A percentile compares a stretch with the other conserved stretches of the same genome.
Conservation (phyloP, 306 rosid genomes). For the Cercis canadensis region DNA sequence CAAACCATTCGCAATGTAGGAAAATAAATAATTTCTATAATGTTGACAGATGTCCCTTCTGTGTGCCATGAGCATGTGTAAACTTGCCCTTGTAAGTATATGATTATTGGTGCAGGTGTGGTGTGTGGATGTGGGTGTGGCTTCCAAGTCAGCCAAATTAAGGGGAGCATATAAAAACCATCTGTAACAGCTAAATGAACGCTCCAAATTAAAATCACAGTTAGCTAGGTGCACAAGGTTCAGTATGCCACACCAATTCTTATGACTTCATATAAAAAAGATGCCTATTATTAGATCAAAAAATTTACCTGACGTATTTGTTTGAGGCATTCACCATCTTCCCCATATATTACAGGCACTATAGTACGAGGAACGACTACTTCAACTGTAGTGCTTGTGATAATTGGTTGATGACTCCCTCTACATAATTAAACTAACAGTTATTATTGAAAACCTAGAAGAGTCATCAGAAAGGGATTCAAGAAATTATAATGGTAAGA, state of each 20-base stretch:
- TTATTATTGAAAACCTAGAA: slow-evolving; percentile 16
- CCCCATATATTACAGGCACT: slow-evolving; percentile 85
- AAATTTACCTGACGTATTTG: slow-evolving; percentile 85
- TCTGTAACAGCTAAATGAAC: slow-evolving; percentile 17
- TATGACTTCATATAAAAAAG: background rate
- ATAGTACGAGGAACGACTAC: slow-evolving; percentile 82
- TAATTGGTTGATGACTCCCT: slow-evolving; percentile 70
- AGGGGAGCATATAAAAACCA: slow-evolving; percentile 27
- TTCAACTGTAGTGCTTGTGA: slow-evolving; percentile 89
- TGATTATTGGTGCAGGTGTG: slow-evolving; percentile 5
- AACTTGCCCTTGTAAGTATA: background rate
- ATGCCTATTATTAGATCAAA: background rate
- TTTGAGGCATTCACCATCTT: slow-evolving; percentile 95
- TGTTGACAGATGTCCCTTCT: slow-evolving; percentile 5
- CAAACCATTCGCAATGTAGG: slow-evolving; percentile 4
- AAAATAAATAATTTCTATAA: background rate
- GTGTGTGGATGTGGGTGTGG: background rate
- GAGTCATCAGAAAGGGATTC: background rate
- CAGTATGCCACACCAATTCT: background rate
- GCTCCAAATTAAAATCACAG: slow-evolving; percentile 19
- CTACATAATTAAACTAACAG: slow-evolving; percentile 46
- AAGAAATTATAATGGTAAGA: slow-evolving; percentile 15
- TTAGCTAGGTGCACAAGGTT: slow-evolving; percentile 33
- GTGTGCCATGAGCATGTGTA: slow-evolving; percentile 5
- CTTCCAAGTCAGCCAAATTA: background rate